Base-by-base conservation (phyloP, 2,329 filamentous ascomycete genomes). In the Fusarium virguliforme region DNA sequence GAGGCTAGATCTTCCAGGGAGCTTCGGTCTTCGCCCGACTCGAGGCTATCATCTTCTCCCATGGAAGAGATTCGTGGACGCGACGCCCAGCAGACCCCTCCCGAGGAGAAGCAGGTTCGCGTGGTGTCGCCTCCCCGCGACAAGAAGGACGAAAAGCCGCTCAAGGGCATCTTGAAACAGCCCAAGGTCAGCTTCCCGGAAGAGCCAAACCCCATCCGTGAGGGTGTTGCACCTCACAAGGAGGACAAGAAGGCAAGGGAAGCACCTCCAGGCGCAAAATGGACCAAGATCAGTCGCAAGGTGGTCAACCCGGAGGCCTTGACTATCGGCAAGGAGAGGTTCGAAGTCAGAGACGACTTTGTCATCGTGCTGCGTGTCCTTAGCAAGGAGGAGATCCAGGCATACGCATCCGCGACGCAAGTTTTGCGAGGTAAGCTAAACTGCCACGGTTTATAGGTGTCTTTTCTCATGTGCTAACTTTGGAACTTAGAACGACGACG, bases 141-240 rank as follows among this genome's bases (percentile, higher is more conserved):
- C 65, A 87, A 89, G 76, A 83, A 85, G 22, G 91, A 93, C 18
- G 86, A 87, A 41, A 92, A 93, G 71, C 88, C 89, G 18, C 88
- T 94, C 65, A 96, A 92, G 80, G 91, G 94, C 15, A 98, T 98
- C 62, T 85, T 98, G 46, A 96, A 97, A 80, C 88, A 89, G 60
- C 95, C 95, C 1, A 94, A 90, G 15, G 86, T 87, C 28, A 92
- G 92, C 75, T 98, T 98, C 76, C 95, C 95, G 0, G 95, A 98
- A 77, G 92, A 97, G 68, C 89, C 90, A 1, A 91, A 94, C 72
- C 92, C 94, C 0, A 87, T 97, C 37, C 89, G 95, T 22, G 95
- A 98, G 79, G 95, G 95, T 15, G 95, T 97, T 7, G 94, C 95
- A 2, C 95, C 95, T n/a, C 89, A 97, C 77, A 97, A 97, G 82